Evolutionary conservation across 139 green algal species (phyloP).

Genomic region (Mychonastes homosphaera): DNA sequence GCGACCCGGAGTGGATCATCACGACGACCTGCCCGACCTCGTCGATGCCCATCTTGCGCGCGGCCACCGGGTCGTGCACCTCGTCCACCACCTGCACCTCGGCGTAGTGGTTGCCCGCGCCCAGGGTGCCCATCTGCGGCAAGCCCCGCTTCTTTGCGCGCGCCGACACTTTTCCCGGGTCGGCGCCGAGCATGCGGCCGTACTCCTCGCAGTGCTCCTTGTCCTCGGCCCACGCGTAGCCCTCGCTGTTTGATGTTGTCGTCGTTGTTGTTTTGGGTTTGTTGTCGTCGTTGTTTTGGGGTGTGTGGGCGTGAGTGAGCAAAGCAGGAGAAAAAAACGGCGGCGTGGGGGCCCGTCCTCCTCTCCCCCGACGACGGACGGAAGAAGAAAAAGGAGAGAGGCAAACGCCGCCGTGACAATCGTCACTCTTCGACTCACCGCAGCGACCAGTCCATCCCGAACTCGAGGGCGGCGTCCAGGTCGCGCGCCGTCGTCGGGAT

Average conservation of each 20-base stretch:
- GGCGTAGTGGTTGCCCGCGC: constrained; percentile 88
- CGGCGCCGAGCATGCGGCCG: constrained; percentile 72
- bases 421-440: constrained; percentile 23
- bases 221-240: constrained; percentile 80
- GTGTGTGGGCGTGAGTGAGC: background rate
- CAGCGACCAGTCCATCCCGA: constrained; percentile 81
- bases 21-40: constrained; percentile 44
- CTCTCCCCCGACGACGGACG: background rate
- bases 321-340: background rate
- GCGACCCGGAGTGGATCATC: constrained; percentile 79
- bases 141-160: constrained; percentile 83
- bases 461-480: constrained; percentile 70
- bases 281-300: background rate
- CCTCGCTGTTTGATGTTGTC: constrained; percentile 24
- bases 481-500: constrained; percentile 66
- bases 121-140: constrained; percentile 84
- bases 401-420: background rate
- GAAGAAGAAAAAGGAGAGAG: too few relatives aligned
- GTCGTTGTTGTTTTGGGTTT: background rate
- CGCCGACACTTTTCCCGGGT: constrained; percentile 63
- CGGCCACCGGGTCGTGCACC: constrained; percentile 69
- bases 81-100: constrained; percentile 70
- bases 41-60: constrained; percentile 73
- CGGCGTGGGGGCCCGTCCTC: background rate
- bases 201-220: constrained; percentile 90